Conservation (phyloP, 164 flowering plant genomes). For the Berberis vulgaris region DNA sequence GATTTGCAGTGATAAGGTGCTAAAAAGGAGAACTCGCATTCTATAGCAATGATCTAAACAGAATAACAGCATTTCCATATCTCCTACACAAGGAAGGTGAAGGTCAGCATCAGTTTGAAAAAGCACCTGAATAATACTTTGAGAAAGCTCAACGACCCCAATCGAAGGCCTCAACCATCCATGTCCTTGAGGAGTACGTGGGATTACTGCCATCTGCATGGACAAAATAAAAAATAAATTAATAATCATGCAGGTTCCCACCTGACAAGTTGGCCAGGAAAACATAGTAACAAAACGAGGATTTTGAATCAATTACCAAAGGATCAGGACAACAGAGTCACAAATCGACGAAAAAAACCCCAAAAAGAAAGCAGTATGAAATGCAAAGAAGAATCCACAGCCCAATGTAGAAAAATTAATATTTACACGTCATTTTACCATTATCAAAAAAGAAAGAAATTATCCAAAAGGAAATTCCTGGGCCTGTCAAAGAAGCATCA, state of each 20-base stretch:
- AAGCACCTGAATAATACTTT: slow-evolving; percentile 66
- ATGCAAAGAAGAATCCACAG: no score
- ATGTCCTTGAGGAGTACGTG: slow-evolving; percentile 67
- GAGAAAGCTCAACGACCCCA: slow-evolving; percentile 78
- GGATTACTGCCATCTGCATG: slow-evolving; percentile 81
- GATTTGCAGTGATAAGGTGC: neutral
- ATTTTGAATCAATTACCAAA: no score
- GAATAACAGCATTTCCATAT: neutral
- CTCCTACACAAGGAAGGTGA: neutral
- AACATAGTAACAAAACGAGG: neutral
- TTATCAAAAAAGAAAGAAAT: no score
- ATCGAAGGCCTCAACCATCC: slow-evolving; percentile 86
- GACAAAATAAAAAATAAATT: neutral
- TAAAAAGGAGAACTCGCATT: neutral
- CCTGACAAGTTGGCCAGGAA: neutral
- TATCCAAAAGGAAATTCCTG: no score
- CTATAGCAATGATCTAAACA: neutral
- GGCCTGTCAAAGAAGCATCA: no score
- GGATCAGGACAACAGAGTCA: no score
- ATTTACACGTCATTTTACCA: no score
- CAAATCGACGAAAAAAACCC: no score
- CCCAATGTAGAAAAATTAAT: no score
- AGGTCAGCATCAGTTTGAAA: neutral
- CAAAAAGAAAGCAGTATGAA: no score
- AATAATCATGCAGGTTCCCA: neutral